A percentile compares a stretch with the other conserved stretches of the same genome.
Conservation (phyloP, 2,329 filamentous ascomycete genomes). For the Lomentospora prolificans region DNA sequence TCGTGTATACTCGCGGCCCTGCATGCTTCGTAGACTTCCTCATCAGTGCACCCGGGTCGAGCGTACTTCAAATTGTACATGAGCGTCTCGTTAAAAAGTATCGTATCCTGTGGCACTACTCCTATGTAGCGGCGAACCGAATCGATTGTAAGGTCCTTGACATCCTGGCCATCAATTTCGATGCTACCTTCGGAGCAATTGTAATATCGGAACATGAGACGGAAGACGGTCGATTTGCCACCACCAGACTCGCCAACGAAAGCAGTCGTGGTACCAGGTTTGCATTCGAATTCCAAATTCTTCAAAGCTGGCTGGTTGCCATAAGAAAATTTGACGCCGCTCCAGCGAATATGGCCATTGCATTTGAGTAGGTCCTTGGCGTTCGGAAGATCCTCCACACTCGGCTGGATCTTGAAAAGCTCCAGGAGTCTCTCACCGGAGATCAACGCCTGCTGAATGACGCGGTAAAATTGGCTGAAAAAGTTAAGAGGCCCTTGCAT, state of each 20-base stretch:
- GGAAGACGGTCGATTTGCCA: constrained; percentile 94
- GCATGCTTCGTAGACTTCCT: constrained; percentile 74
- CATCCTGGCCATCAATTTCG: constrained; percentile 72
- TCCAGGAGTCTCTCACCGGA: constrained; percentile 92
- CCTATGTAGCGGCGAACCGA: constrained; percentile 87
- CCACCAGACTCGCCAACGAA: constrained; percentile 95
- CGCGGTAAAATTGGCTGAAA: constrained; percentile 91
- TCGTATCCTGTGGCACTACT: constrained; percentile 93
- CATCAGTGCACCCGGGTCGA: constrained; percentile 68
- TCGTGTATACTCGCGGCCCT: constrained; percentile 85
- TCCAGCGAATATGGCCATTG: constrained; percentile 74
- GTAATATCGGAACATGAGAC: constrained; percentile 93
- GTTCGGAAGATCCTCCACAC: constrained; percentile 67
- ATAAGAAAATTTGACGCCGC: constrained; percentile 85
- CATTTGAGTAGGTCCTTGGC: constrained; percentile 57
- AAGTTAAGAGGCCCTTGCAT: constrained; percentile 75
- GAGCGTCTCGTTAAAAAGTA: constrained; percentile 85
- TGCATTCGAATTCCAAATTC: constrained; percentile 75
- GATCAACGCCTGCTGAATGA: constrained; percentile 94
- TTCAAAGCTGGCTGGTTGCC: constrained; percentile 67
- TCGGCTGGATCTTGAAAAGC: constrained; percentile 91
- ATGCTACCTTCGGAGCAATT: constrained; percentile 74
- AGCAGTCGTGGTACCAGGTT: constrained; percentile 85
- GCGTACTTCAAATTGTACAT: constrained; percentile 95
- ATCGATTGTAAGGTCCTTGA: constrained; percentile 82